Base-by-base conservation (phyloP, 306 rosid species). In the Canavalia ensiformis region DNA sequence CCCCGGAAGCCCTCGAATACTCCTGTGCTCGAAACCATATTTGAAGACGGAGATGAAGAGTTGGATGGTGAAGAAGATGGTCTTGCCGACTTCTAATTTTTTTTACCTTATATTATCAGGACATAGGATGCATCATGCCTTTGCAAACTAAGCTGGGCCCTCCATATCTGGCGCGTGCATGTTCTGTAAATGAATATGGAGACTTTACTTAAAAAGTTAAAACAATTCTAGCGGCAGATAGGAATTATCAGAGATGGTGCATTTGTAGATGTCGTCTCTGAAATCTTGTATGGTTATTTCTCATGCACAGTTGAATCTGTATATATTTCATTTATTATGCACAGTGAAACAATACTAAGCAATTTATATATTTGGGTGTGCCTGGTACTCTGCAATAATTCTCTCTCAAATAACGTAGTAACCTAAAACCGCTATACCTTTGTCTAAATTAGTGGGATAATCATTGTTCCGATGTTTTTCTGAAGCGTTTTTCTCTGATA, bases 1-100 rank as follows among this genome's bases (percentile, higher is more conserved):
- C 86, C 83, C 18, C 8, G 42, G 87, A 90, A 67, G 72, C 79
- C 75, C 67, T 85, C 87, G 5, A 76, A 10, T 0, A n/a, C 72
- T 55, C 94, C 90, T 7, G 79, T 72, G 12, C 52, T 90, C 50
- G 92, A 85, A 84, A 84, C 89, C 30, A 90, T 88, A 11, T 9
- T 81, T 2, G 94, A 90, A 80, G 90, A 84, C 44, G 50, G 12
- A 39, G 80, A 69, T 8, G 90, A 84, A 71, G 89, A 84, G 34
- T 44, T 57, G 10, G 84, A 77, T 4, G 66, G 54, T 0, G 73
- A 63, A 4, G 83, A 88, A 2, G 79, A 78, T 10, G 74, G 66
- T 54, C 63, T 70, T 29, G 45, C 79, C 7, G 33, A 6, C 37
- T 39, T 59, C 41, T 72, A 18, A 64, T 49, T 72, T 66, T 74